phyloP scores from a whole-genome alignment of 306 rosid genomes.

The Lathyrus sativus region DNA sequence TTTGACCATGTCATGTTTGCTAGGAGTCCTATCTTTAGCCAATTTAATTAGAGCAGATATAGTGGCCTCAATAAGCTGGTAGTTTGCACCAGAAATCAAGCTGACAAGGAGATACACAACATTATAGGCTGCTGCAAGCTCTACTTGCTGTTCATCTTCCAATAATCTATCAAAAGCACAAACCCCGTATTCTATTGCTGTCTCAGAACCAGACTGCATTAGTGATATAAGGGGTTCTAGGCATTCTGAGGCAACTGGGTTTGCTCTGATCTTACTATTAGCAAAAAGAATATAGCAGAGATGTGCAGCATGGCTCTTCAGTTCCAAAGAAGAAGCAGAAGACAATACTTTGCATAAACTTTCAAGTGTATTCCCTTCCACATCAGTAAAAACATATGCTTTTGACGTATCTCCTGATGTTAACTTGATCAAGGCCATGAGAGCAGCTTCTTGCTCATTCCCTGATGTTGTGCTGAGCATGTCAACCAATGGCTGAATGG shows the following conservation, averaged over 20 bases:
- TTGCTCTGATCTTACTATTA: conserved; percentile 65
- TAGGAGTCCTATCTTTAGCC: conserved; percentile 85
- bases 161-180: conserved; percentile 88
- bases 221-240: conserved; percentile 73
- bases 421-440: conserved; percentile 73
- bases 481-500: conserved; percentile 87
- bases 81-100: conserved; percentile 77
- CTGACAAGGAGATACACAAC: conserved; percentile 84
- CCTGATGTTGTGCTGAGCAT: conserved; percentile 85
- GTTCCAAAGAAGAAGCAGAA: conserved; percentile 70
- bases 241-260: conserved; percentile 74
- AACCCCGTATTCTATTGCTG: conserved; percentile 80
- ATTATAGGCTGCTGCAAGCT: conserved; percentile 73
- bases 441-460: conserved; percentile 88
- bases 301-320: conserved; percentile 82
- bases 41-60: conserved; percentile 78
- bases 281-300: conserved; percentile 71
- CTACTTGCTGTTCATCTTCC: conserved; percentile 83
- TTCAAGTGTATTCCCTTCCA: conserved; percentile 79
- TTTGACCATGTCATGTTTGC: conserved; percentile 83
- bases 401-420: conserved; percentile 72
- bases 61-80: conserved; percentile 79
- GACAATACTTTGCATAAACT: conserved; percentile 75
- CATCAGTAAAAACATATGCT: conserved; percentile 64
- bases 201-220: conserved; percentile 66